These are phyloP conservation scores for Hordeum marinum DNA, from an alignment of 176 grass and related monocot species.

Conservation along the genomic window DNA sequence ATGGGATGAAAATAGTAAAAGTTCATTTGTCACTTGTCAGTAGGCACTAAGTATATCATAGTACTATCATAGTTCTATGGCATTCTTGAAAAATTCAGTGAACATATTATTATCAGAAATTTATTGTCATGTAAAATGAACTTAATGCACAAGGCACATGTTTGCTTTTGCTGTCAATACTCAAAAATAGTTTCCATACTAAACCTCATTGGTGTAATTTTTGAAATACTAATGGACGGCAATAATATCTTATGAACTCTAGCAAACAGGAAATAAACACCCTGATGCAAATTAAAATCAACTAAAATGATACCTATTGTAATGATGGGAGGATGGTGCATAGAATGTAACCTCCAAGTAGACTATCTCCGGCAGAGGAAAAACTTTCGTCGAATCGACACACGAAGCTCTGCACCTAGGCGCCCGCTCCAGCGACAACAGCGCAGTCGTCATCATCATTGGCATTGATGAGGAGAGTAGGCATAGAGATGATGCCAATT, in stretches of 20 bases:
- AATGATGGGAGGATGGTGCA: no score
- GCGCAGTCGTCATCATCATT: slow-evolving; percentile 35
- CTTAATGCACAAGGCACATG: neutral
- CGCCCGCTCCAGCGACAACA: neutral
- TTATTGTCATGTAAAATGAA: neutral
- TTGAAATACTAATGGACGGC: neutral
- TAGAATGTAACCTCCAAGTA: no score
- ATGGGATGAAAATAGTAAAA: neutral
- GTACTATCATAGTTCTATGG: no score
- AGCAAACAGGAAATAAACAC: neutral
- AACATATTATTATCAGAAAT: neutral
- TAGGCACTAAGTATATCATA: neutral
- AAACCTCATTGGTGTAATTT: neutral
- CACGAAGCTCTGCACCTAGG: slow-evolving; percentile 16
- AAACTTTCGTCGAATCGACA: neutral
- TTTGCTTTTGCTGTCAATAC: neutral
- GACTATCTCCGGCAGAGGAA: no score
- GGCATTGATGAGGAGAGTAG: slow-evolving; percentile 73
- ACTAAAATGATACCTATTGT: neutral
- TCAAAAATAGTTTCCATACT: neutral
- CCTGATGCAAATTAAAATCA: neutral
- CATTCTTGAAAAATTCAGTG: neutral
- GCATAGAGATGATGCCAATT: no score
- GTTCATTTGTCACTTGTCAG: neutral
- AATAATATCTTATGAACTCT: neutral